Evolutionary conservation across 1,139 yeast genomes (phyloP), one percentile per base, ranked within the genome.

Genomic region (Arxiozyma bovina): DNA sequence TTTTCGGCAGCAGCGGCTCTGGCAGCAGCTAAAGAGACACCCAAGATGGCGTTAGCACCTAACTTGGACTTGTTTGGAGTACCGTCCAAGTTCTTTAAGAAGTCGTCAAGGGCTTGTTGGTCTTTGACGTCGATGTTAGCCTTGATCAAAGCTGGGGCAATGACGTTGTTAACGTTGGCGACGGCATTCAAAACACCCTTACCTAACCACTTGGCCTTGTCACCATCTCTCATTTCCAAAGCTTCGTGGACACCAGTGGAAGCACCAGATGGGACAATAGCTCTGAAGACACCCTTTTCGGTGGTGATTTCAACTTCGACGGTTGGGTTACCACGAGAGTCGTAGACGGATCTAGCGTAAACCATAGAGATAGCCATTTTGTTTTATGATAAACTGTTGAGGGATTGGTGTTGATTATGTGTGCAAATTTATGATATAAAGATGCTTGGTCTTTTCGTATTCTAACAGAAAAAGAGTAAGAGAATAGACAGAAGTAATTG

Each of bases 251-350:
- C 74, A 81, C 96, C 96, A 60, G 96, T 89, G 69, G 96, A 88
- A 62, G 96, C 96, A 77, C 96, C 97, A 62, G 96, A 87, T 73
- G 97, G 97, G 60, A 90, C 97, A 70, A 88, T 88, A 65, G 96
- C 81, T 76, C 96, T 85, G 89, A 87, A 88, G 63, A 80, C 72
- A 70, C 96, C 96, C 70, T 84, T 81, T 61, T 78, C 89, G 68
- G 96, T 90, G 80, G 85, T 79, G 66, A 89, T 70, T 70, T 90
- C 96, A 65, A 89, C 96, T 81, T 90, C 96, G 67, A 90, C 96
- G 63, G 96, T 90, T 76, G 97, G 97, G 82, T 90, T 90, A 77
- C 96, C 96, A 79, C 97, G 87, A 66, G 96, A 89, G 78, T 90
- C 97, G 84, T 90, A 90, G 75, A 90, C 94, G 79, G 83, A 83